phyloP scores from a whole-genome alignment of 352 stramenopile genomes.

The Halophytophthora polymorphica region DNA sequence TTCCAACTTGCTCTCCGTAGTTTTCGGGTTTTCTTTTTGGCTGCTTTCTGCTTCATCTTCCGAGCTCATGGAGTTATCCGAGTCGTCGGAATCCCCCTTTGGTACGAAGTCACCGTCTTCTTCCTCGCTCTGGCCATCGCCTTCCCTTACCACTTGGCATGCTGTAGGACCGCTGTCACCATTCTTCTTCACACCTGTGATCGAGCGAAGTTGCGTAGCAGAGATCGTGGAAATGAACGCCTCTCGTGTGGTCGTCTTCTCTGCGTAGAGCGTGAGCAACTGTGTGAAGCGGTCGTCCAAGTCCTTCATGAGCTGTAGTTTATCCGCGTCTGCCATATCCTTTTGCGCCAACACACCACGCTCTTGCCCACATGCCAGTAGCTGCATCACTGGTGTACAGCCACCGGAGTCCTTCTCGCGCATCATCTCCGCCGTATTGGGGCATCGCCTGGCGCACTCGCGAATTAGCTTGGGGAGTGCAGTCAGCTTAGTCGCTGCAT shows the following conservation, averaged over 20 bases:
- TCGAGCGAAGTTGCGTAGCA: conserved; percentile 7
- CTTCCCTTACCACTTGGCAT: conserved; percentile 3
- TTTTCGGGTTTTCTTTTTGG: neutral
- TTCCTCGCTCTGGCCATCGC: conserved; percentile 1
- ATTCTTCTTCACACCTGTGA: conserved; percentile 6
- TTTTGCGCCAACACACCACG: conserved; percentile 8
- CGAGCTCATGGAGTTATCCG: conserved; percentile 4
- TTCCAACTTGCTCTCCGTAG: conserved; percentile 1
- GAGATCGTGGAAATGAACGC: conserved; percentile 39
- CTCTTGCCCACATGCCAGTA: conserved; percentile 33
- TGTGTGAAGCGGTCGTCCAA: conserved; percentile 39
- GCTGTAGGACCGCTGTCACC: neutral
- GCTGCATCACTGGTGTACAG: conserved; percentile 46
- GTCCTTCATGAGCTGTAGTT: conserved; percentile 29
- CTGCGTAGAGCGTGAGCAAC: conserved; percentile 49
- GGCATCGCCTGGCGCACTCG: conserved; percentile 32
- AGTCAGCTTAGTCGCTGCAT: conserved; percentile 18
- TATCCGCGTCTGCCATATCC: conserved; percentile 34
- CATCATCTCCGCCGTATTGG: conserved; percentile 32
- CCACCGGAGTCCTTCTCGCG: conserved; percentile 44
- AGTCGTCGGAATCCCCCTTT: neutral
- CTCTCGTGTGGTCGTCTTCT: conserved; percentile 31
- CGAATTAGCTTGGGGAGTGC: conserved; percentile 31
- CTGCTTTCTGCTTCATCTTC: conserved; percentile 6
- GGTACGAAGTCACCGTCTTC: conserved; percentile 1